Base-by-base conservation (phyloP, 129 eudicot genomes). In the Artemisia annua region DNA sequence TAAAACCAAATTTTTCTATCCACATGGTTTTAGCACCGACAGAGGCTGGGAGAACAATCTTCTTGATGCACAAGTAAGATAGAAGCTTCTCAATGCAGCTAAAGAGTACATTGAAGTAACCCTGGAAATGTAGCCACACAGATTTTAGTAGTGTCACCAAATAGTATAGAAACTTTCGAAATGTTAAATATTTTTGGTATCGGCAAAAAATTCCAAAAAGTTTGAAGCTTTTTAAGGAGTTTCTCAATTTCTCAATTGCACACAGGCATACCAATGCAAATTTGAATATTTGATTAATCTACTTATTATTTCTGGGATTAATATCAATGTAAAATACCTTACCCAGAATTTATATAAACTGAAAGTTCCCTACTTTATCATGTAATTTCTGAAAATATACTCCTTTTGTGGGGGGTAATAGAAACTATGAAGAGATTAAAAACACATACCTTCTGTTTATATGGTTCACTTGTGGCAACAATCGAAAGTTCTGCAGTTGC, bases 401-500 rank as follows among this genome's bases (percentile, higher is more conserved):
- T 35, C 44, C 44, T 6, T 35, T 5, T 35, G 0, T 6, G 44
- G 44, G 44, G n/a, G 22, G 22, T 20, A 20, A 20, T 10, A 30
- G 0, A 30, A 49, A 16, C 32, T 16, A 28, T 24, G 18, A 50
- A 12, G 35, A 7, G 5, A 48, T 62, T 22, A 49, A 20, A 43
- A 32, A 18, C 52, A 48, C 89, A 24, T 65, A 95, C 99, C 91
- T 88, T 83, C 70, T 94, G 85, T 71, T 86, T 96, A 71, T 85
- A 63, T 53, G 83, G 74, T 61, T 43, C 66, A 48, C 86, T 86
- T 19, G 97, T 95, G 24, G 99, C 99, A 60, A 83, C 96, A 30
- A 90, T 60, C 0, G 99, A 91, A 65, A 95, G 93, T 75, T 94
- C 99, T 20, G 89, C 97, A 44, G 86, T 10, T 57, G 85, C 94